Percentiles rank a stretch among this genome's conserved stretches.
Evolutionary conservation across 106 monocot genomes (phyloP).

Genomic region (Narthecium ossifragum): DNA sequence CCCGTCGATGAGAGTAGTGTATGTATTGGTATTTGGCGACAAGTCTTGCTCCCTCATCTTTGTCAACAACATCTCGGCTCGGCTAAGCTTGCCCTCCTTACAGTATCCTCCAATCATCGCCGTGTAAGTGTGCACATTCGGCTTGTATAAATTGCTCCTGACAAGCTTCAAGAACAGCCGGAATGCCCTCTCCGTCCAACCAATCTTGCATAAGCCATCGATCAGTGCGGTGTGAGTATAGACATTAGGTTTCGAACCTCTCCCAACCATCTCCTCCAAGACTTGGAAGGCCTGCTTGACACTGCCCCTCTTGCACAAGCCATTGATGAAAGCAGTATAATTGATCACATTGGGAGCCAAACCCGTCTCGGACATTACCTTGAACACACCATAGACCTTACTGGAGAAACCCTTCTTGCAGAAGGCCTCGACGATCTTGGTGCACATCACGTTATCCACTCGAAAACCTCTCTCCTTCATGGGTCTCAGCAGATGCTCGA

Average conservation of each 20-base stretch:
- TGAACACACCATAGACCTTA: slow-evolving; percentile 41
- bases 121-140: slow-evolving; percentile 82
- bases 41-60: slow-evolving; percentile 84
- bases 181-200: slow-evolving; percentile 95
- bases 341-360: slow-evolving; percentile 79
- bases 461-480: slow-evolving; percentile 44
- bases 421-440: slow-evolving; percentile 51
- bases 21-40: slow-evolving; percentile 71
- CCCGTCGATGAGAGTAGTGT: slow-evolving; percentile 70
- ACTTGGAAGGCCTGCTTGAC: slow-evolving; percentile 92
- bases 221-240: slow-evolving; percentile 85
- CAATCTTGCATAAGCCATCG: slow-evolving; percentile 87
- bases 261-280: slow-evolving; percentile 76
- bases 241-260: slow-evolving; percentile 83
- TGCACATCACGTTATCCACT: slow-evolving; percentile 73
- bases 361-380: slow-evolving; percentile 53
- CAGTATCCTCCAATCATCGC: slow-evolving; percentile 92
- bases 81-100: slow-evolving; percentile 68
- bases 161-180: slow-evolving; percentile 92
- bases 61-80: slow-evolving; percentile 80
- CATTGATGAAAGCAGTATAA: slow-evolving; percentile 79
- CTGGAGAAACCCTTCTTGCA: slow-evolving; percentile 47
- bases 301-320: slow-evolving; percentile 73
- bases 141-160: slow-evolving; percentile 77
- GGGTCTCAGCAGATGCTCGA: slow-evolving; percentile 42